phyloP scores from a whole-genome alignment of 148 eudicot species.

The Limonium bicolor region DNA sequence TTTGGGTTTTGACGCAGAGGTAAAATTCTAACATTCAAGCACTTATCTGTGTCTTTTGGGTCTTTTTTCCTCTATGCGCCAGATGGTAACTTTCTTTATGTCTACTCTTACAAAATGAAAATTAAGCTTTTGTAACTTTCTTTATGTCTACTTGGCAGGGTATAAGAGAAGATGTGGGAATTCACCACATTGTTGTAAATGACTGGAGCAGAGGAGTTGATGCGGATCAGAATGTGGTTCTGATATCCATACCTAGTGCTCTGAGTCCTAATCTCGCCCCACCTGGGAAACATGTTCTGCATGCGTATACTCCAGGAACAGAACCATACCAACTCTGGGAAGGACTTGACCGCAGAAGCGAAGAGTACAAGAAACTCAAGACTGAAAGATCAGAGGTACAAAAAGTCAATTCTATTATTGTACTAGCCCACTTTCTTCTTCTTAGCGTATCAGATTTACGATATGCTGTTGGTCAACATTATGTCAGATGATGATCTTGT shows the following conservation, averaged over 20 bases:
- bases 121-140: too few relatives aligned
- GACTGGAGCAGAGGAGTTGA: slow-evolving; percentile 92
- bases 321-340: slow-evolving; percentile 87
- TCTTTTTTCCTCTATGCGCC: too few relatives aligned
- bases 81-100: too few relatives aligned
- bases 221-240: slow-evolving; percentile 93
- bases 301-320: slow-evolving; percentile 91
- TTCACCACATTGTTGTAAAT: slow-evolving; percentile 89
- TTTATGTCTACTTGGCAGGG: slow-evolving; percentile 27
- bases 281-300: slow-evolving; percentile 81
- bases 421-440: too few relatives aligned
- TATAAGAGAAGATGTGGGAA: slow-evolving; percentile 65
- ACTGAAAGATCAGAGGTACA: slow-evolving; percentile 82
- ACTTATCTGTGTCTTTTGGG: too few relatives aligned
- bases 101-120: too few relatives aligned
- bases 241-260: slow-evolving; percentile 86
- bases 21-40: too few relatives aligned
- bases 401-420: too few relatives aligned
- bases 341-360: slow-evolving; percentile 82
- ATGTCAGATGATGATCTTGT: too few relatives aligned
- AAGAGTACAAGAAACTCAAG: slow-evolving; percentile 75
- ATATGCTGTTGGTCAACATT: too few relatives aligned
- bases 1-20: slow-evolving; percentile 94
- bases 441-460: too few relatives aligned
- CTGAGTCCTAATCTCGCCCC: slow-evolving; percentile 80